Conservation (phyloP, 2,329 filamentous ascomycete genomes). For the Colletotrichum limetticola region DNA sequence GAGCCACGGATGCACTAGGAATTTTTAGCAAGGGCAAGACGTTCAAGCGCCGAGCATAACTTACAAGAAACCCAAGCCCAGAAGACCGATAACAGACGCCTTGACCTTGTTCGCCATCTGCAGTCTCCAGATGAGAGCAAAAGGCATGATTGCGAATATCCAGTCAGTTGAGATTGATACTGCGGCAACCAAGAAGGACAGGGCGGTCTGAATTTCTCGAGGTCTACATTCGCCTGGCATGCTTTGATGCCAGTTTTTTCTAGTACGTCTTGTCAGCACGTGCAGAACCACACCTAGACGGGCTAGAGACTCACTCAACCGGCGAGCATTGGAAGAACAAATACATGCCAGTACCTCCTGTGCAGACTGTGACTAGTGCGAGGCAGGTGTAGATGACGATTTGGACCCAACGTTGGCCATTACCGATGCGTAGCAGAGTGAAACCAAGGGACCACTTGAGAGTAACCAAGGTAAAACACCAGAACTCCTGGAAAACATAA, state of each 20-base stretch:
- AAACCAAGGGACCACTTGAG: constrained; percentile 31
- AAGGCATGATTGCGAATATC: constrained; percentile 28
- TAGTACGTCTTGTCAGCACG: background rate
- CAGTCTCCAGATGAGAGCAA: constrained; percentile 28
- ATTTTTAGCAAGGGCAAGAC: background rate
- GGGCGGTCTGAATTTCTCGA: constrained; percentile 22
- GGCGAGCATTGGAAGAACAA: constrained; percentile 30
- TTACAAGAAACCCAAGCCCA: constrained; percentile 29
- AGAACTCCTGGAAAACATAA: constrained; percentile 31
- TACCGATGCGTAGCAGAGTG: constrained; percentile 25
- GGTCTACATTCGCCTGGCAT: constrained; percentile 15
- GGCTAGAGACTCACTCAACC: constrained; percentile 14
- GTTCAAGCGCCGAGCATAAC: background rate
- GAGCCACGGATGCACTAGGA: constrained; percentile 23
- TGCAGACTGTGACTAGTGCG: constrained; percentile 23
- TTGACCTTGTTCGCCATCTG: constrained; percentile 27
- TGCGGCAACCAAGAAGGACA: constrained; percentile 29
- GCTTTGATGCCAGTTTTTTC: constrained; percentile 20
- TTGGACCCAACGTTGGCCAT: constrained; percentile 29
- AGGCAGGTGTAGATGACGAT: constrained; percentile 26
- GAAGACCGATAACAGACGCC: constrained; percentile 20
- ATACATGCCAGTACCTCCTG: constrained; percentile 33
- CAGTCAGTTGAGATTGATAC: constrained; percentile 30
- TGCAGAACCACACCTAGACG: rapidly evolving
- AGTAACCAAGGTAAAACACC: constrained; percentile 28